Evolutionary conservation across 2,329 filamentous ascomycete species (phyloP), one percentile per base, ranked within the genome.

Genomic region (Penicillium sp.): DNA sequence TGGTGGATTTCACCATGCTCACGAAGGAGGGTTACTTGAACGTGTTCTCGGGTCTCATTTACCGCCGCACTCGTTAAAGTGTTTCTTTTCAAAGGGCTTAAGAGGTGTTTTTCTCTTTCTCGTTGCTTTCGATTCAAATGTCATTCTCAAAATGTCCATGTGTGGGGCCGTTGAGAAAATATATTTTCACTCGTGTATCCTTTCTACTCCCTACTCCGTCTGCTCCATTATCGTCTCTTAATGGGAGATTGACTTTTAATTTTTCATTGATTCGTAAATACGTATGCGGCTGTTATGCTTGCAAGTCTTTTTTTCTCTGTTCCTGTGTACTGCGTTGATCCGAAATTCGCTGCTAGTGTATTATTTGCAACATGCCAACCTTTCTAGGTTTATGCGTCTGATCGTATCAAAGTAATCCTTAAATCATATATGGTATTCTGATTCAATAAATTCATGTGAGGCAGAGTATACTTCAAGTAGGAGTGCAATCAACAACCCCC

Each of bases 1-100:
- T 74, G 18, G 74, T 78, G 50, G 75, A 78, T 52, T 78, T 77
- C 55, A 76, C 74, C 2, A 70, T 76, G 53, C 69, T 78, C 39
- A 77, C 75, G 0, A 77, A 73, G 61, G 73, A 76, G 60, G 76
- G 76, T 1, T 78, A 78, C 58, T 61, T 78, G 22, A 78, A 77
- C 61, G 74, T 78, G 6, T 75, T 78, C 59, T 71, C 73, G 9
- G 73, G 73, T 2, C 60, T 75, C 55, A 72, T 74, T 35, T 75
- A 73, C 50, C 70, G 70, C 50, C 69, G 70, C 3, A 63, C 62
- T 56, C 71, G 71, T 41, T 73, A 44, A 66, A 49, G 39, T 49
- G 19, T 39, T 40, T 22, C 18, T 49, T 44, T 4, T 27, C 3
- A 10, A 11, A 9, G 6, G 9, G 7, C 2, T 31, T 31, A 9